Evolutionary conservation across 768 basidiomycete genomes (phyloP).

Genomic region (Paxillus rubicundulus): DNA sequence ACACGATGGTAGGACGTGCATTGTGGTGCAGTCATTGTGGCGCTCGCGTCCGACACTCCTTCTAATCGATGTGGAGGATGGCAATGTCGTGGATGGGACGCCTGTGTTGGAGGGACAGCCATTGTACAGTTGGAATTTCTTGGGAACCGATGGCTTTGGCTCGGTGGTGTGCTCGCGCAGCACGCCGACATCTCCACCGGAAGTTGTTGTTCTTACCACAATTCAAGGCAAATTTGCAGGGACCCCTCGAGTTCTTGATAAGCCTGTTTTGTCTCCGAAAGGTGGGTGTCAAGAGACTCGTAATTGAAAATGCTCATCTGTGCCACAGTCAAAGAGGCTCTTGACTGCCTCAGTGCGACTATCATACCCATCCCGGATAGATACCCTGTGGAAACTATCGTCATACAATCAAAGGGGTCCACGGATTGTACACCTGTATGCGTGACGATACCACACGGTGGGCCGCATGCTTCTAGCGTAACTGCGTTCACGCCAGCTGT

Average conservation of each 20-base stretch:
- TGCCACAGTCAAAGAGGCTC: slow-evolving; percentile 39
- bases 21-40: slow-evolving; percentile 50
- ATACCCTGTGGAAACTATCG: slow-evolving; percentile 52
- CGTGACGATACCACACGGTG: slow-evolving; percentile 59
- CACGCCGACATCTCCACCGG: slow-evolving; percentile 43
- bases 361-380: slow-evolving; percentile 51
- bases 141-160: slow-evolving; percentile 44
- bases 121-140: slow-evolving; percentile 53
- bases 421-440: slow-evolving; percentile 38
- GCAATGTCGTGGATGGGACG: slow-evolving; percentile 36
- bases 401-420: slow-evolving; percentile 37
- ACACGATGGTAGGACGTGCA: slow-evolving; percentile 6
- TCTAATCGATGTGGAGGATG: slow-evolving; percentile 40
- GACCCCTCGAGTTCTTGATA: slow-evolving; percentile 43
- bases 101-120: slow-evolving; percentile 12
- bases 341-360: slow-evolving; percentile 40
- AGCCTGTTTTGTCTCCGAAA: slow-evolving; percentile 37
- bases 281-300: slow-evolving; percentile 30
- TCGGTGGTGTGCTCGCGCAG: slow-evolving; percentile 51
- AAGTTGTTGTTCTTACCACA: slow-evolving; percentile 49
- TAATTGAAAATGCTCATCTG: neutral
- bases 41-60: slow-evolving; percentile 53
- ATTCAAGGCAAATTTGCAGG: slow-evolving; percentile 11
- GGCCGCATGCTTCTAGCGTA: slow-evolving; percentile 51
- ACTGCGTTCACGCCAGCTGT: slow-evolving; percentile 46